Conservation (phyloP, 1,284 basidiomycete species). For the Mycena citricolor region DNA sequence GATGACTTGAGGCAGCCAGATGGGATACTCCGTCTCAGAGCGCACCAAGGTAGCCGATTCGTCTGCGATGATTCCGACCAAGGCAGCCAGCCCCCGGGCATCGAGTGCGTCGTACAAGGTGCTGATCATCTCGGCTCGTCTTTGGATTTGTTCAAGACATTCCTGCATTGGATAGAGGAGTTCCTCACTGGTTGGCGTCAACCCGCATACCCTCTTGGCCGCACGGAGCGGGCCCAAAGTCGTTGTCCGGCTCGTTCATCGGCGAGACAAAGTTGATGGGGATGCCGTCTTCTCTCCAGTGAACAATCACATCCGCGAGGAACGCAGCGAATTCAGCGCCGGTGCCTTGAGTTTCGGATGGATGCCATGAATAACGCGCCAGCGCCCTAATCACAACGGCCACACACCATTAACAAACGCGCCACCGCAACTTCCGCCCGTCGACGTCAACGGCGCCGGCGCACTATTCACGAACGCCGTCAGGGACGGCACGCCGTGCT, state of each 20-base stretch:
- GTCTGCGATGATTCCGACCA: conserved; percentile 36
- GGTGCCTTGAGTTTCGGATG: conserved; percentile 23
- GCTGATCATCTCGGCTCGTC: conserved; percentile 36
- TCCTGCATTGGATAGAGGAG: neutral
- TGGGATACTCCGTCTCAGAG: conserved; percentile 31
- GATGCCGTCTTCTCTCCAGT: conserved; percentile 34
- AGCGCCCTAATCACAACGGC: no score
- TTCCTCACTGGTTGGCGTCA: conserved; percentile 31
- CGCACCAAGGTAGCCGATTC: conserved; percentile 31
- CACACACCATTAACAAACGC: conserved; percentile 31
- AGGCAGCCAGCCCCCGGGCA: conserved; percentile 28
- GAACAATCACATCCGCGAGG: conserved; percentile 34
- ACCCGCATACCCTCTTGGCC: conserved; percentile 40
- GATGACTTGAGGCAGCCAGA: conserved; percentile 34
- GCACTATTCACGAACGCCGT: conserved; percentile 39
- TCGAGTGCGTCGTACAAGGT: conserved; percentile 33
- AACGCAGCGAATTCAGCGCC: conserved; percentile 34
- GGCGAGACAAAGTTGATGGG: conserved; percentile 35
- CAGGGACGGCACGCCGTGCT: conserved; percentile 23
- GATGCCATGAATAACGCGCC: neutral
- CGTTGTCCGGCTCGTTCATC: conserved; percentile 39
- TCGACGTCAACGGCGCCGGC: conserved; percentile 33
- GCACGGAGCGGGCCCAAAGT: conserved; percentile 36
- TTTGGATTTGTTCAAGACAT: conserved; percentile 9
- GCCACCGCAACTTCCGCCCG: conserved; percentile 33